Evolutionary conservation across 768 basidiomycete genomes (phyloP), one percentile per base, ranked within the genome.

Genomic region (Amanita rimosa): DNA sequence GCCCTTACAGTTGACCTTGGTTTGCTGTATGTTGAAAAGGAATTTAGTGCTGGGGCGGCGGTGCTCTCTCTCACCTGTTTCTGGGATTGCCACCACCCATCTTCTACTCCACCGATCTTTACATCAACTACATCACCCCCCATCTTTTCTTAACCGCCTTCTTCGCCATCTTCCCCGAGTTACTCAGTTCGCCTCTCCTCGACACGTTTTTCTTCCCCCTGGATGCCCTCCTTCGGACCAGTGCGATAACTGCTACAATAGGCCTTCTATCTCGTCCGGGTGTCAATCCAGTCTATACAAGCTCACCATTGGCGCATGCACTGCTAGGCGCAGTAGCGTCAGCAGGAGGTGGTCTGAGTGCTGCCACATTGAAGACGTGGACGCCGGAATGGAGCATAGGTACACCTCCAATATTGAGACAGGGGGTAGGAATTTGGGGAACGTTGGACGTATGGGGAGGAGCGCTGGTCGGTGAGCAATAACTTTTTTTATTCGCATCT

Each of bases 391-490:
- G 76, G 76, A 54, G 63, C 3, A 61, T 76, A 46, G 61, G 63
- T 14, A 74, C 71, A 0, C 76, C 76, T 2, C 70, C 70, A 0
- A 58, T 74, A 19, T 62, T 78, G 10, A 64, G 67, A 19, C 60
- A 60, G 9, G 70, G 64, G 4, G 68, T 65, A 2, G 65, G 67
- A 38, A 40, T 66, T 44, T 65, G 66, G 51, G 67, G 62, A 6
- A 72, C 69, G 1, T 56, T 76, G 14, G 76, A 77, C 53, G 57
- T 76, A 0, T 77, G 75, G 76, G 74, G 67, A 48, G 76, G 76
- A 34, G 67, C 72, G 6, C 52, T 76, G 2, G 69, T 70, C 7
- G 73, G 65, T 64, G 46, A 47, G 65, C 62, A 13, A 24, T n/a
- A 0, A 4, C 6, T 21, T 24, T 45, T 46, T 33, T 21, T 3